Conservation (phyloP, 1,284 basidiomycete genomes). For the Puccinia polysora region DNA sequence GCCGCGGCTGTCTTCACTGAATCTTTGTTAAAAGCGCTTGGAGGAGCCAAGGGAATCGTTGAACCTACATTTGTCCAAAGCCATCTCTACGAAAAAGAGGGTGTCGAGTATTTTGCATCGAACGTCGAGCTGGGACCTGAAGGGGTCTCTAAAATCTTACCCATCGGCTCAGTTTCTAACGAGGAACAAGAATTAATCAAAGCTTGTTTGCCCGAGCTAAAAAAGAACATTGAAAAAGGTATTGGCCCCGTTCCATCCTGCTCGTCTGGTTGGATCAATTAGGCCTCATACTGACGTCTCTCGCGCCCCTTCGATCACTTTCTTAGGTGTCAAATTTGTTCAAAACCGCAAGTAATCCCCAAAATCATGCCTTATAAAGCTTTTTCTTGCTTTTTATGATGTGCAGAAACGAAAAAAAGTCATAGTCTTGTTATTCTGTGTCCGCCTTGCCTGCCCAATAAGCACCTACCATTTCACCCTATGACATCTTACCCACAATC, state of each 20-base stretch:
- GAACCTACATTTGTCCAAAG: constrained; percentile 81
- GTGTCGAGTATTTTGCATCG: constrained; percentile 77
- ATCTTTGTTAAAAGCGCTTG: constrained; percentile 75
- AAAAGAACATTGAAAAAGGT: constrained; percentile 97
- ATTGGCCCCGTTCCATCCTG: neutral
- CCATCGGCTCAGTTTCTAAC: constrained; percentile 68
- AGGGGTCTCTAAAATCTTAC: constrained; percentile 84
- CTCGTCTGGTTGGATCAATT: neutral
- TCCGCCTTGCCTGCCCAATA: no score
- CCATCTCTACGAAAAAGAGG: constrained; percentile 64
- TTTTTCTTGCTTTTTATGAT: no score
- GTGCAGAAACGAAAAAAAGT: no score
- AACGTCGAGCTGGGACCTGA: constrained; percentile 75
- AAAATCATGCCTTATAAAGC: no score
- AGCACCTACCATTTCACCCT: no score
- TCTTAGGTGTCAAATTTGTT: constrained; percentile 16
- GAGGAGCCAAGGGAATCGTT: constrained; percentile 79
- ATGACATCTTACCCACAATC: no score
- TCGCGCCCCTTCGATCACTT: neutral
- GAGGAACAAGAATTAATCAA: constrained; percentile 81
- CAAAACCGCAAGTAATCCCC: constrained; percentile 10
- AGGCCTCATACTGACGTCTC: neutral
- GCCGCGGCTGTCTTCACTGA: constrained; percentile 76
- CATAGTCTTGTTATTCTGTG: no score
- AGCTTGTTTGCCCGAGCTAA: constrained; percentile 75